A percentile compares a stretch with the other conserved stretches of the same genome.
These are phyloP conservation scores for Syzygium grande DNA, from an alignment of 345 rosid species.

Conservation along the genomic window DNA sequence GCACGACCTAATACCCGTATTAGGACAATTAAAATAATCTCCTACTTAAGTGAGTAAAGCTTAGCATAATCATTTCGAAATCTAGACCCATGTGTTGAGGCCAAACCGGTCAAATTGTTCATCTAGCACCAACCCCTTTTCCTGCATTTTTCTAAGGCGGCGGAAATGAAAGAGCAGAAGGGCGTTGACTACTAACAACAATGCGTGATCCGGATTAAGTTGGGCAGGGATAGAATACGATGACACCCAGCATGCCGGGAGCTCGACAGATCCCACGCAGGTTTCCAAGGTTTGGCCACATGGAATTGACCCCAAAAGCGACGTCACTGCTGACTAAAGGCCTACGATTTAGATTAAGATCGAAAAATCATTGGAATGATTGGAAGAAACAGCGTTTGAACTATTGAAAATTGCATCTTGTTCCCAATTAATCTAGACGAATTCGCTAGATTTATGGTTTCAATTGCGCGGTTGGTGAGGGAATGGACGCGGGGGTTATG, in stretches of 20 bases:
- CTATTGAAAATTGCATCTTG: background rate
- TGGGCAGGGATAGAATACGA: background rate
- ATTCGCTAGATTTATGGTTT: background rate
- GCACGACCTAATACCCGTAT: no score
- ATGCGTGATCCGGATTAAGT: background rate
- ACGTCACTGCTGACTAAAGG: background rate
- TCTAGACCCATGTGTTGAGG: fast-evolving
- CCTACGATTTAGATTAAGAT: background rate
- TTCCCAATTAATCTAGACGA: background rate
- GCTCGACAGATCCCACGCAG: background rate
- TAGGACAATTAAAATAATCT: background rate
- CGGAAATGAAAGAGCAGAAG: background rate
- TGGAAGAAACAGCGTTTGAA: background rate
- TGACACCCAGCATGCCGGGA: background rate
- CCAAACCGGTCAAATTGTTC: background rate
- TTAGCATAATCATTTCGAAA: background rate
- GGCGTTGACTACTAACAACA: background rate
- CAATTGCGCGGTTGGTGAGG: background rate
- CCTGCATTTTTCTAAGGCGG: background rate
- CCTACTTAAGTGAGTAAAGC: background rate
- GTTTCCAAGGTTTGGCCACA: background rate
- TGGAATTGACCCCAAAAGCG: background rate
- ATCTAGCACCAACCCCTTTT: background rate
- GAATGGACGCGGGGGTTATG: background rate
- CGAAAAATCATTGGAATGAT: background rate